These are phyloP conservation scores for Rhodotorula mucilaginosa DNA, from an alignment of 1,284 basidiomycete genomes.

Conservation along the genomic window DNA sequence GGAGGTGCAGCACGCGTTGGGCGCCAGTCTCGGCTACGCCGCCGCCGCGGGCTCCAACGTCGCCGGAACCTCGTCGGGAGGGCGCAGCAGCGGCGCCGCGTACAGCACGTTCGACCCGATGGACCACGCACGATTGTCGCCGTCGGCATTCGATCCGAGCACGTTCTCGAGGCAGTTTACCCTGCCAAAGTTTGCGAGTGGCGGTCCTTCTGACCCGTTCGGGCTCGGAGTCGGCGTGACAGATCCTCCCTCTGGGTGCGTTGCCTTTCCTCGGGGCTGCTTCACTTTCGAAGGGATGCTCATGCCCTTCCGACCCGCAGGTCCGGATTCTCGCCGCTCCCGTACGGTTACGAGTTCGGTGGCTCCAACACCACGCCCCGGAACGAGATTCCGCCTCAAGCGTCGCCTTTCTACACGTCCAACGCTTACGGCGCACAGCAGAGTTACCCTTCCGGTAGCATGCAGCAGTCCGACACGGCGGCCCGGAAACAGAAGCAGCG, in stretches of 20 bases:
- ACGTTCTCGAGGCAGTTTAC: conserved; percentile 31
- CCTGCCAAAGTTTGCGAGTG: conserved; percentile 33
- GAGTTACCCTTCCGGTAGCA: conserved; percentile 4
- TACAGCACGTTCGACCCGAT: conserved; percentile 31
- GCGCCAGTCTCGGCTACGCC: background rate
- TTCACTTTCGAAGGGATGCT: no score
- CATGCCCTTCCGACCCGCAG: background rate
- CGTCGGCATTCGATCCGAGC: conserved; percentile 36
- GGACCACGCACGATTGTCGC: conserved; percentile 27
- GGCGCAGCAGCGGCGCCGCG: background rate
- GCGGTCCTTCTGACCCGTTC: conserved; percentile 31
- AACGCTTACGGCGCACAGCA: background rate
- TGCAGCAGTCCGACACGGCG: background rate
- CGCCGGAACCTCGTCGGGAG: background rate
- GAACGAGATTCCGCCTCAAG: background rate
- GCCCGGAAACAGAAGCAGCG: conserved; percentile 1
- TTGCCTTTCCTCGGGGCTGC: background rate
- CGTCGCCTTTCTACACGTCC: conserved; percentile 13
- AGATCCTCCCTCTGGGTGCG: conserved; percentile 23
- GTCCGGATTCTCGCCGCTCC: conserved; percentile 9
- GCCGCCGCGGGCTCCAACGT: background rate
- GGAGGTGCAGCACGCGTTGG: conserved; percentile 20
- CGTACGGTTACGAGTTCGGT: conserved; percentile 7
- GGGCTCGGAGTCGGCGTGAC: conserved; percentile 29
- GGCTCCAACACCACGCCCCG: background rate